Evolutionary conservation across 805 yeast species (phyloP), one percentile per base, ranked within the genome.

Genomic region (Nakazawaea peltata): DNA sequence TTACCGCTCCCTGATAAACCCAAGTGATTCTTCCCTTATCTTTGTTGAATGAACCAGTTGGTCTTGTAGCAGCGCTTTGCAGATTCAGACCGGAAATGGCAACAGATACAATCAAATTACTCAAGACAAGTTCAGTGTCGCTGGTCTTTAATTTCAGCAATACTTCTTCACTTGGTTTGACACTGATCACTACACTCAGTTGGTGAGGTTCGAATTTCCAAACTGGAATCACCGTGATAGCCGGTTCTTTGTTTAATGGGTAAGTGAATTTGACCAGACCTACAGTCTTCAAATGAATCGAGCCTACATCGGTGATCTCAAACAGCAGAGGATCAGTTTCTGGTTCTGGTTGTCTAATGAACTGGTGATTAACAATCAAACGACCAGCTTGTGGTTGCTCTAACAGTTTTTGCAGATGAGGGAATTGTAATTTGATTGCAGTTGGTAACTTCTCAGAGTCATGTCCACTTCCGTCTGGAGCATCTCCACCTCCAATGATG

Each of bases 121-220:
- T 63, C 30, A 84, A 66, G 41, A 51, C 54, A 11, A 74, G 53
- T 13, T 57, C 50, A 14, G 59, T 58, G 18, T 59, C 56, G n/a
- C n/a, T n/a, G 11, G 59, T 57, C 5, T 50, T 45, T 26, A 74
- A 46, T 24, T 51, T 50, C 1, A 49, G 42, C 4, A 58, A 43
- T 38, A 71, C 62, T 14, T 59, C 57, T 3, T 75, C 75, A 32
- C 74, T 60, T 41, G 82, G 66, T 50, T 68, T 70, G 42, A 85
- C 59, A 14, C 81, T 76, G 39, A 90, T 66, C 60, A 88, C 82
- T 39, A 90, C 81, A 45, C 94, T 80, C 1, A 96, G 78, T 60
- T 87, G 95, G 37, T 69, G 78, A 14, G 70, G 69, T 54, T 88
- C 96, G 51, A 81, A 81, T 50, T 87, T 81, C 97, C 97, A 92